phyloP scores from a whole-genome alignment of 371 early-diverging fungal genomes.

The Mucor racemosus region DNA sequence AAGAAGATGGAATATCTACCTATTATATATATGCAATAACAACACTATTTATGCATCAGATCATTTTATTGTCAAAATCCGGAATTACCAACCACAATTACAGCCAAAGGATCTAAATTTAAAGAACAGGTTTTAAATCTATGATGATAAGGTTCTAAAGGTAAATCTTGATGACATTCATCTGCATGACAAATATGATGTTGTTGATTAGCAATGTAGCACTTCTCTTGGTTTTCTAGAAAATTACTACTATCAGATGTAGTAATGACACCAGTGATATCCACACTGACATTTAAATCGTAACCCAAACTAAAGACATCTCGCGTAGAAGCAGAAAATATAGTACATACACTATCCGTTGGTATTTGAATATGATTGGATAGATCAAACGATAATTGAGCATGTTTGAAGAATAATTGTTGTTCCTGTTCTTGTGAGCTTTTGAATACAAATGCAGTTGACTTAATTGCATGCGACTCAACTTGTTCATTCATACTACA shows the following conservation, averaged over 20 bases:
- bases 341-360: conserved; percentile 1
- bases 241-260: background rate
- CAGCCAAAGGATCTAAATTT: conserved; percentile 12
- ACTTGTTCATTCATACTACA: conserved; percentile 21
- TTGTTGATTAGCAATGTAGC: background rate
- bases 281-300: background rate
- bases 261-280: conserved; percentile 7
- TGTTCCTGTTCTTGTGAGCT: background rate
- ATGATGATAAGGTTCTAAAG: conserved; percentile 5
- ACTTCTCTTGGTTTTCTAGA: background rate
- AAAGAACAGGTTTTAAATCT: conserved; percentile 4
- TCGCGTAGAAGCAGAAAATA: conserved; percentile 3
- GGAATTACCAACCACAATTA: conserved; percentile 1
- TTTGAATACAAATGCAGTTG: background rate
- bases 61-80: background rate
- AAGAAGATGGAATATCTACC: too few relatives aligned
- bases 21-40: too few relatives aligned
- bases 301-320: conserved; percentile 14
- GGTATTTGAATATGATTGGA: conserved; percentile 8
- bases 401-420: conserved; percentile 1
- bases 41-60: background rate
- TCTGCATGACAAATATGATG: background rate
- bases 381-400: conserved; percentile 17
- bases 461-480: background rate
- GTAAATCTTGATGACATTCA: background rate